Evolutionary conservation across 331 rosid species (phyloP).

Genomic region (Rosa hybrid): DNA sequence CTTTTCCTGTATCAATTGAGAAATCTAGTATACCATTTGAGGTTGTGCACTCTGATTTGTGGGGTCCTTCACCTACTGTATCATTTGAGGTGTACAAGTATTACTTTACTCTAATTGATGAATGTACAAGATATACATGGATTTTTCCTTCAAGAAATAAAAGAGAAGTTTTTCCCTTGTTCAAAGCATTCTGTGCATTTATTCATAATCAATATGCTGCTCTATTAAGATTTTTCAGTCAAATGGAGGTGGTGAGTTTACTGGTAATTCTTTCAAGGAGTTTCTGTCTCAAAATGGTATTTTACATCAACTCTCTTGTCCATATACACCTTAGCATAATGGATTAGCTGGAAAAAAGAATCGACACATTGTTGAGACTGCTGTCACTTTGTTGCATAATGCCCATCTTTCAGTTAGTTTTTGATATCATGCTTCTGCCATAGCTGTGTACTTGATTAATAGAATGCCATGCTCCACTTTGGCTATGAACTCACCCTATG

Average conservation of each 20-base stretch:
- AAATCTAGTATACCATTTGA: background rate
- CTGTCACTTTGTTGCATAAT: background rate
- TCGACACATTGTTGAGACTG: background rate
- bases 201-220: background rate
- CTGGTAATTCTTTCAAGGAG: background rate
- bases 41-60: background rate
- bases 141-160: background rate
- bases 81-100: background rate
- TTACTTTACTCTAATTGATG: background rate
- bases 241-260: background rate
- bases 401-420: background rate
- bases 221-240: too few relatives aligned
- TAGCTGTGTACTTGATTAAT: background rate
- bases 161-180: background rate
- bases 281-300: background rate
- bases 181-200: background rate
- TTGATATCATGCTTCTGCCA: background rate
- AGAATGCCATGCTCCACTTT: background rate
- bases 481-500: too few relatives aligned
- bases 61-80: background rate
- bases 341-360: background rate
- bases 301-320: background rate
- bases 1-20: background rate
- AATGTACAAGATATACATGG: background rate
- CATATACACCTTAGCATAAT: background rate